Evolutionary conservation across 1,284 basidiomycete species (phyloP).

Genomic region (Cutaneotrichosporon daszewskae): DNA sequence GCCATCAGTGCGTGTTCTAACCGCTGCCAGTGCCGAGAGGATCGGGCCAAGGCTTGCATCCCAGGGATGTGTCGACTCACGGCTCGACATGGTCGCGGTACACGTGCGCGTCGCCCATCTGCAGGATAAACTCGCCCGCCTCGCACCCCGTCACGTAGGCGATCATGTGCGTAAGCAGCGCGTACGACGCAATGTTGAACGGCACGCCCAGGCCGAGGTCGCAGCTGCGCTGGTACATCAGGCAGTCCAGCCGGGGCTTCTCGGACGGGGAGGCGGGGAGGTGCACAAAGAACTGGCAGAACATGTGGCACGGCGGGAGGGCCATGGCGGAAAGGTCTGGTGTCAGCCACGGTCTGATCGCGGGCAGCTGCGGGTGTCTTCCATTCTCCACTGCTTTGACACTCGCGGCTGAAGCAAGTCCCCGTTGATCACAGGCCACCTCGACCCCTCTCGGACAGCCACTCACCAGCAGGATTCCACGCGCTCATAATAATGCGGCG

Average conservation of each 20-base stretch:
- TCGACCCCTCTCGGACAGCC: too few relatives aligned
- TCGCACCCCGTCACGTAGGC: conserved; percentile 82
- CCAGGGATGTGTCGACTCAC: conserved; percentile 10
- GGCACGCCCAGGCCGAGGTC: conserved; percentile 95
- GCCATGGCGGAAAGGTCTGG: conserved; percentile 90
- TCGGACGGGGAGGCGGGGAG: conserved; percentile 52
- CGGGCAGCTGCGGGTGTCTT: neutral
- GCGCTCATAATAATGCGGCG: conserved; percentile 91
- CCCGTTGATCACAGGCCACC: too few relatives aligned
- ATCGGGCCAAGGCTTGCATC: too few relatives aligned
- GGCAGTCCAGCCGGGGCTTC: conserved; percentile 76
- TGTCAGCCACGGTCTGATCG: neutral
- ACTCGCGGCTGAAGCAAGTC: too few relatives aligned
- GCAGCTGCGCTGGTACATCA: conserved; percentile 97
- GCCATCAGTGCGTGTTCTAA: neutral
- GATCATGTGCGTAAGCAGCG: conserved; percentile 93
- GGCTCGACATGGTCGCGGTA: conserved; percentile 90
- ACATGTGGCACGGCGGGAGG: conserved; percentile 94
- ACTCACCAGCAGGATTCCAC: conserved; percentile 91
- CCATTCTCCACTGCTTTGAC: too few relatives aligned
- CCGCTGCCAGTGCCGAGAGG: too few relatives aligned
- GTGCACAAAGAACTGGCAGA: conserved; percentile 97
- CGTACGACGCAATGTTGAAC: conserved; percentile 98
- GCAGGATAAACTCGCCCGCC: conserved; percentile 81
- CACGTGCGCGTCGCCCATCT: conserved; percentile 95